phyloP scores from a whole-genome alignment of 2,329 filamentous ascomycete genomes.

The Lachnum nothofagi region DNA sequence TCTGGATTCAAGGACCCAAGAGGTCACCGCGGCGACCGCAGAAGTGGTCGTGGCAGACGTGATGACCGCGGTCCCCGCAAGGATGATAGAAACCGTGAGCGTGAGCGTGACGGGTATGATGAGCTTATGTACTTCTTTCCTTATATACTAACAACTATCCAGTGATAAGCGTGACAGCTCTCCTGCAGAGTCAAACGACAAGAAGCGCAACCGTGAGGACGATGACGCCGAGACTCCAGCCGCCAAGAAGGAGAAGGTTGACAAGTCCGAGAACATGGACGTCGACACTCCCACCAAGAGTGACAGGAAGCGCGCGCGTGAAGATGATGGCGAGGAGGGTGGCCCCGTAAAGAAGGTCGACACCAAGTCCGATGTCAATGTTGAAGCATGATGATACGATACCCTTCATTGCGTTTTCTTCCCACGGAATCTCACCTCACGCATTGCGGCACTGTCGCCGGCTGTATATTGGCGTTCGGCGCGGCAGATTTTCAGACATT shows the following conservation, averaged over 20 bases:
- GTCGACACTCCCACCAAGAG: conserved; percentile 8
- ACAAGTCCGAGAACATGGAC: conserved; percentile 22
- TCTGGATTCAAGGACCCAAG: conserved; percentile 47
- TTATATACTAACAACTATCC: conserved; percentile 12
- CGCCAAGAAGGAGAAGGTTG: conserved; percentile 4
- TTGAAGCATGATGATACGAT: conserved; percentile 22
- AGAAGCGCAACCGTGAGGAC: conserved; percentile 15
- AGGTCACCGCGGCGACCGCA: conserved; percentile 1
- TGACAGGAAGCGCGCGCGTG: conserved; percentile 20
- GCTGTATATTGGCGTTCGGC: conserved; percentile 19
- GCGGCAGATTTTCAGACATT: conserved; percentile 3
- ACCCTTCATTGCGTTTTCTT: conserved; percentile 16
- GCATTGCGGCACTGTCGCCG: not conserved
- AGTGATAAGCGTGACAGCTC: conserved; percentile 13
- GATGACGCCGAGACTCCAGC: conserved; percentile 2
- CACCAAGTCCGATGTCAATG: conserved; percentile 25
- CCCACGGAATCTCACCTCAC: conserved; percentile 3
- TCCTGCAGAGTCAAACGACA: too few relatives aligned
- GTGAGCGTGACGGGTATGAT: conserved; percentile 31
- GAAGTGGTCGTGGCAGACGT: conserved; percentile 36
- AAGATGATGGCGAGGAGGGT: conserved; percentile 32
- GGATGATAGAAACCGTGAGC: conserved; percentile 34
- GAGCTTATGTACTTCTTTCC: not conserved
- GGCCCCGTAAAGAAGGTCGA: conserved; percentile 60
- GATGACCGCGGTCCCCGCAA: conserved; percentile 38